Conservation (phyloP, 2,329 filamentous ascomycete genomes). For the Pseudocercospora ulei region DNA sequence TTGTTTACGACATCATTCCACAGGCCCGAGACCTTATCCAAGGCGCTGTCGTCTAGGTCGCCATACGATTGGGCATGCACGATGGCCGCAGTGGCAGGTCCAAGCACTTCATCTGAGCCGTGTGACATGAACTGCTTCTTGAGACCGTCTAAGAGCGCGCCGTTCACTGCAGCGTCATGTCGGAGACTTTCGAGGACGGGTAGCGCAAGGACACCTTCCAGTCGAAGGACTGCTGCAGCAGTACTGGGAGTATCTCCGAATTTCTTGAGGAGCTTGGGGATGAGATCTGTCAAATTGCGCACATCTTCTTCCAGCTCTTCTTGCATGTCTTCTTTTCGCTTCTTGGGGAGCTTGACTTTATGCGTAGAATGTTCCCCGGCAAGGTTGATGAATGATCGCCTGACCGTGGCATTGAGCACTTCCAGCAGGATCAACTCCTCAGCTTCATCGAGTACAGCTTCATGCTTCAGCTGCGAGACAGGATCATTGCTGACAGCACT, state of each 20-base stretch:
- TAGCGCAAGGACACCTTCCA: conserved; percentile 78
- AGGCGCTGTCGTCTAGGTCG: conserved; percentile 76
- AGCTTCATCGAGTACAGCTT: conserved; percentile 60
- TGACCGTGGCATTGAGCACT: conserved; percentile 73
- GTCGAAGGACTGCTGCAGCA: conserved; percentile 70
- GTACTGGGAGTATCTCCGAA: conserved; percentile 84
- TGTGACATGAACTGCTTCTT: conserved; percentile 92
- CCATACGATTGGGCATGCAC: conserved; percentile 77
- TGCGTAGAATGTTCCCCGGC: conserved; percentile 52
- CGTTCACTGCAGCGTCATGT: conserved; percentile 72
- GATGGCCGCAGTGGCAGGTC: conserved; percentile 71
- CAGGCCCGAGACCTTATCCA: conserved; percentile 65
- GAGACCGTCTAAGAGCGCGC: conserved; percentile 76
- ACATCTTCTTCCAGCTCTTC: conserved; percentile 71
- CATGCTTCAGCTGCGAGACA: conserved; percentile 56
- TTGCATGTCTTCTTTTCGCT: conserved; percentile 51
- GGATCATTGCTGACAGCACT: conserved; percentile 50
- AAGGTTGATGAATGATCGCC: conserved; percentile 57
- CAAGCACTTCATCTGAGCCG: conserved; percentile 71
- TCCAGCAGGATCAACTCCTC: conserved; percentile 84
- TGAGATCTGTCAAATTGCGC: conserved; percentile 63
- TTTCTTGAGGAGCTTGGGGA: conserved; percentile 81
- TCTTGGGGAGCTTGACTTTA: conserved; percentile 49
- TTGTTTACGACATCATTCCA: conserved; percentile 77
- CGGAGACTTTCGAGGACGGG: conserved; percentile 81